Evolutionary conservation across 352 stramenopile genomes (phyloP).

Genomic region (Phytophthora hibernalis): DNA sequence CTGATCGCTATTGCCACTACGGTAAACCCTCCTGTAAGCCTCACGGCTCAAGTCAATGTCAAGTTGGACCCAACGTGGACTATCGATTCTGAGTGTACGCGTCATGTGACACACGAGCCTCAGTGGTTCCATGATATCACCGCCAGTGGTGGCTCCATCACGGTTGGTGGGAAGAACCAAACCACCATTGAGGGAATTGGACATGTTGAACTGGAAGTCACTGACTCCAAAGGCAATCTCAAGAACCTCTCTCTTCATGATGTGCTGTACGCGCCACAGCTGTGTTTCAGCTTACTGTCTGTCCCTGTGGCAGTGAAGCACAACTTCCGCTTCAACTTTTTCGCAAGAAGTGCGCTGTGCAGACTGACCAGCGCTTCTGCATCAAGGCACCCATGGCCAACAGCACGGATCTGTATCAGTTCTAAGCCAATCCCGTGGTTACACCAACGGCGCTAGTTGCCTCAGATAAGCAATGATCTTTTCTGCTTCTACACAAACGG

Average conservation of each 20-base stretch:
- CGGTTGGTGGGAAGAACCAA: slow-evolving; percentile 3
- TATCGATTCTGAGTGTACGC: slow-evolving; percentile 2
- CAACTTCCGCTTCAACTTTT: slow-evolving; percentile 10
- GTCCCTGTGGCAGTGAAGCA: background rate
- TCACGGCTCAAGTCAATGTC: too few relatives aligned
- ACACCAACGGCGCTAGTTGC: too few relatives aligned
- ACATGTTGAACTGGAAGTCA: slow-evolving; percentile 3
- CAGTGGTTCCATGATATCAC: background rate
- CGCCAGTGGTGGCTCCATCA: slow-evolving; percentile 4
- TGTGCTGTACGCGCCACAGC: slow-evolving; percentile 10
- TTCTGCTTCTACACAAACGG: slow-evolving; percentile 5
- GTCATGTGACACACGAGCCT: background rate
- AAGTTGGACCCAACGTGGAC: slow-evolving; percentile 4
- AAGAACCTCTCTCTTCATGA: background rate
- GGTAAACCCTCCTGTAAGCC: too few relatives aligned
- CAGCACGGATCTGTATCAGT: slow-evolving; percentile 13
- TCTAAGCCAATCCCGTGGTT: background rate
- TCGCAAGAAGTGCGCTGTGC: background rate
- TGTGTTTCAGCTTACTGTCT: slow-evolving; percentile 10
- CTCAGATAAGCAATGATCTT: too few relatives aligned
- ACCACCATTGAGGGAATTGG: slow-evolving; percentile 7
- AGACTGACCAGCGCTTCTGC: slow-evolving; percentile 16
- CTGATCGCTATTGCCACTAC: too few relatives aligned
- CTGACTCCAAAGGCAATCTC: slow-evolving; percentile 17
- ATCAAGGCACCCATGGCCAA: slow-evolving; percentile 1